Evolutionary conservation across 768 basidiomycete species (phyloP).

Genomic region (Kwoniella mangroviensis): DNA sequence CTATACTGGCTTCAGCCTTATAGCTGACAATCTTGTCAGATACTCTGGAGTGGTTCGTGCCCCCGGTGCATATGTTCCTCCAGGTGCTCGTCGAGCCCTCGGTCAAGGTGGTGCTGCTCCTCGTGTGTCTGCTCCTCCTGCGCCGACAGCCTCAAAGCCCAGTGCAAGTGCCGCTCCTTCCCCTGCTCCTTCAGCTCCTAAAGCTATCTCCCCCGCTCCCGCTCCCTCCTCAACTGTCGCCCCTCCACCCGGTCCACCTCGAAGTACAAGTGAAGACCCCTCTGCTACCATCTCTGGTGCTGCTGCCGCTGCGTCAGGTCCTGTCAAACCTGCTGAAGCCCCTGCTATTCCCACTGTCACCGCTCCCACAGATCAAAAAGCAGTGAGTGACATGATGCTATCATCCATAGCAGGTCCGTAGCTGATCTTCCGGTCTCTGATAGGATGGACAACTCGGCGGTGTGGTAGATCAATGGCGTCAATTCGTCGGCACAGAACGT

Average conservation of each 20-base stretch:
- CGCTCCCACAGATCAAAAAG: conserved; percentile 20
- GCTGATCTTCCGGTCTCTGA: not conserved
- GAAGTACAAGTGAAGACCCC: conserved; percentile 32
- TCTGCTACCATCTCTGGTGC: conserved; percentile 5
- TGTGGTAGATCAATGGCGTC: conserved; percentile 66
- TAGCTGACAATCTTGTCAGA: conserved; percentile 60
- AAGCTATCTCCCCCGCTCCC: conserved; percentile 11
- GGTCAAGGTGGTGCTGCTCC: conserved; percentile 20
- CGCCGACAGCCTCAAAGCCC: conserved; percentile 11
- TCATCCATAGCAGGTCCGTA: too few relatives aligned
- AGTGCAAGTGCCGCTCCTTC: conserved; percentile 15
- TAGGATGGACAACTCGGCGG: conserved; percentile 37
- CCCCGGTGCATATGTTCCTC: conserved; percentile 90
- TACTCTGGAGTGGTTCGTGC: conserved; percentile 90
- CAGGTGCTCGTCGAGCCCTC: conserved; percentile 72
- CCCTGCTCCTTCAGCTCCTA: conserved; percentile 18
- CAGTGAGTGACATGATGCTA: conserved; percentile 8
- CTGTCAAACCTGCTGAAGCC: conserved; percentile 12
- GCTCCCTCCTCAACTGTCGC: conserved; percentile 19
- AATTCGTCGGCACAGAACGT: conserved; percentile 90
- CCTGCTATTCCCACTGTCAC: conserved; percentile 18
- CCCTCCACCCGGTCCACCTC: conserved; percentile 23
- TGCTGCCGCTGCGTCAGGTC: not conserved
- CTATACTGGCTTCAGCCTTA: not conserved
- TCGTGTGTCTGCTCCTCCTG: conserved; percentile 15